Base-by-base conservation (phyloP, 2,329 filamentous ascomycete genomes). In the Aspergillus thermomutatus region DNA sequence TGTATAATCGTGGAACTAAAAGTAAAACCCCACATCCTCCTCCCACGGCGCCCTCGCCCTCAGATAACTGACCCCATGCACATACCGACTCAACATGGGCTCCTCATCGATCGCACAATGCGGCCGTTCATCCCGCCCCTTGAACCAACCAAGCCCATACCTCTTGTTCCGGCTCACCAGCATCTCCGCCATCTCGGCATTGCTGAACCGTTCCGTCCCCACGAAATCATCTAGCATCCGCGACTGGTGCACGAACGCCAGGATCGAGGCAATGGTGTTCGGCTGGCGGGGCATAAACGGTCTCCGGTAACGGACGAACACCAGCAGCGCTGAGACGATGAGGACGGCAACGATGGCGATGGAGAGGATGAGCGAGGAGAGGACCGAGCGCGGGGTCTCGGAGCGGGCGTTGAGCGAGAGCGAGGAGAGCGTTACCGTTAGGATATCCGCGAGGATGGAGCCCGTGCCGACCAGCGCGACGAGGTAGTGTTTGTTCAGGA, bases 51-150 rank as follows among this genome's bases (percentile, higher is more conserved):
- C 69, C 53, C 67, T 65, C 14, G 68, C 67, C 61, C 60, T 60
- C 14, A 62, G 62, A 58, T 72, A 72, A 47, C 65, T 68, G 23
- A 68, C 71, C 0, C 87, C 87, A 69, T 89, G 86, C 70, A 83
- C 85, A 71, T 91, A 92, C 56, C 72, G 75, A 58, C 81, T 82
- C 58, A 81, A 76, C 66, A 92, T 76, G 70, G 89, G 86, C 76
- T 92, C 89, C 75, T 91, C 82, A 67, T 93, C 90, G 56, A 93
- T 83, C 11, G 89, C 90, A 67, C 88, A 88, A 77, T 92, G 90
- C 60, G 83, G 83, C 71, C 87, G 81, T 3, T 87, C 86, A 71
- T 93, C 90, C 19, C 89, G 77, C 0, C 90, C 90, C 43, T 77
- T 76, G 66, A 92, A 92, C 89, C 89, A 92, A 1, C 90, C 90